These are phyloP conservation scores for Pichia cactophila DNA, from an alignment of 1,139 yeast genomes.

Conservation along the genomic window DNA sequence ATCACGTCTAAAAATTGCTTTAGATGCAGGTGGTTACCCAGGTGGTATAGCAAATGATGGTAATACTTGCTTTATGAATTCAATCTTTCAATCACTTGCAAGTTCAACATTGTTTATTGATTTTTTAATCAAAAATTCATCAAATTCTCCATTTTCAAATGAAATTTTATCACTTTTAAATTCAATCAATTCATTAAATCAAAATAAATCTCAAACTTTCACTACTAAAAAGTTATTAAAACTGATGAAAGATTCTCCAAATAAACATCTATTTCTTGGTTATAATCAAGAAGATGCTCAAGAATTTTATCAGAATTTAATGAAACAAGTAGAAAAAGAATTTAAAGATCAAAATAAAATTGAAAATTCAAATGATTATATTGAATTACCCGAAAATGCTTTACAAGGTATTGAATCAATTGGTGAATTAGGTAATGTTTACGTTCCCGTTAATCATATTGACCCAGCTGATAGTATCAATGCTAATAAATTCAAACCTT, in stretches of 20 bases:
- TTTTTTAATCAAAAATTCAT: not conserved
- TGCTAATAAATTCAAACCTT: slow-evolving; percentile 40
- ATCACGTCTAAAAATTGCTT: slow-evolving; percentile 27
- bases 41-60: slow-evolving; percentile 90
- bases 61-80: slow-evolving; percentile 89
- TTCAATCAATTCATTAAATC: slow-evolving; percentile 52
- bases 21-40: slow-evolving; percentile 52
- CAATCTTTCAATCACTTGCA: slow-evolving; percentile 77
- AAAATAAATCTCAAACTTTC: slow-evolving; percentile 48
- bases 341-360: slow-evolving; percentile 19
- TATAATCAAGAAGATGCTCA: slow-evolving; percentile 94
- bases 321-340: slow-evolving; percentile 68
- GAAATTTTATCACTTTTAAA: slow-evolving; percentile 45
- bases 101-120: slow-evolving; percentile 34
- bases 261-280: slow-evolving; percentile 66
- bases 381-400: slow-evolving; percentile 18
- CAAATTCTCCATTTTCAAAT: slow-evolving; percentile 41
- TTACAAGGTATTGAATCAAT: slow-evolving; percentile 42
- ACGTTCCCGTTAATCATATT: slow-evolving; percentile 63
- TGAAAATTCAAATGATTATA: slow-evolving; percentile 2
- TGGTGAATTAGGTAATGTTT: slow-evolving; percentile 54
- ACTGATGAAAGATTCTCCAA: slow-evolving; percentile 74
- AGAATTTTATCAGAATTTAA: slow-evolving; percentile 78
- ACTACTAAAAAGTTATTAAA: slow-evolving; percentile 58
- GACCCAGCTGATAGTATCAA: slow-evolving; percentile 51